Percentiles rank a stretch among this genome's conserved stretches.
These are phyloP conservation scores for Macrophomina pseudophaseolina DNA, from an alignment of 2,329 filamentous ascomycete species.

Conservation along the genomic window DNA sequence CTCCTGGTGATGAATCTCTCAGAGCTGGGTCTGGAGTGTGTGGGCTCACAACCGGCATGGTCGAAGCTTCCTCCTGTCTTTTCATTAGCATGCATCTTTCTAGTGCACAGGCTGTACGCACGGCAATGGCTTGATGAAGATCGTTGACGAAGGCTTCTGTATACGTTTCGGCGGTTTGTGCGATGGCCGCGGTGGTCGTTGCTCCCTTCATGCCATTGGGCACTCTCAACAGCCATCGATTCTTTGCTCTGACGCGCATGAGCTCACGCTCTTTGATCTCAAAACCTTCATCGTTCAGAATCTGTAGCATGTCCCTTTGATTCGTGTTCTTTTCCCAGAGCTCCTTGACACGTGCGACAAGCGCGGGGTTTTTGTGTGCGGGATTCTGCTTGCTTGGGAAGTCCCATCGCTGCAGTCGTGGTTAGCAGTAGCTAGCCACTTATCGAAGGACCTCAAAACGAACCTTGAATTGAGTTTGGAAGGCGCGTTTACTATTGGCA, in stretches of 20 bases:
- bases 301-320: constrained; percentile 69
- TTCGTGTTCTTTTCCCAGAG: constrained; percentile 77
- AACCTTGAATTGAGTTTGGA: constrained; percentile 73
- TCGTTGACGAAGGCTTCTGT: constrained; percentile 20
- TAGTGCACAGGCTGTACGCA: neutral
- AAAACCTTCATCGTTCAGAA: constrained; percentile 74
- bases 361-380: constrained; percentile 69
- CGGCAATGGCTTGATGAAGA: constrained; percentile 19
- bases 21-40: neutral
- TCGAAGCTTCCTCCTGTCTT: neutral
- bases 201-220: constrained; percentile 61
- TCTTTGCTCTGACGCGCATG: constrained; percentile 70
- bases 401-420: constrained; percentile 63
- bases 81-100: neutral
- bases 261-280: constrained; percentile 74
- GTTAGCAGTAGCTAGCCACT: neutral
- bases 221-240: constrained; percentile 70
- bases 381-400: constrained; percentile 78
- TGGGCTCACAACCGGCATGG: neutral
- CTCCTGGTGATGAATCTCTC: constrained; percentile 32
- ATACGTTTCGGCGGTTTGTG: neutral
- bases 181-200: neutral
- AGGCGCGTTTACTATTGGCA: constrained; percentile 70
- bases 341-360: constrained; percentile 73
- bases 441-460: neutral